A percentile compares a stretch with the other conserved stretches of the same genome.
Evolutionary conservation across 345 rosid species (phyloP).

Genomic region (Bruguiera sexangula): DNA sequence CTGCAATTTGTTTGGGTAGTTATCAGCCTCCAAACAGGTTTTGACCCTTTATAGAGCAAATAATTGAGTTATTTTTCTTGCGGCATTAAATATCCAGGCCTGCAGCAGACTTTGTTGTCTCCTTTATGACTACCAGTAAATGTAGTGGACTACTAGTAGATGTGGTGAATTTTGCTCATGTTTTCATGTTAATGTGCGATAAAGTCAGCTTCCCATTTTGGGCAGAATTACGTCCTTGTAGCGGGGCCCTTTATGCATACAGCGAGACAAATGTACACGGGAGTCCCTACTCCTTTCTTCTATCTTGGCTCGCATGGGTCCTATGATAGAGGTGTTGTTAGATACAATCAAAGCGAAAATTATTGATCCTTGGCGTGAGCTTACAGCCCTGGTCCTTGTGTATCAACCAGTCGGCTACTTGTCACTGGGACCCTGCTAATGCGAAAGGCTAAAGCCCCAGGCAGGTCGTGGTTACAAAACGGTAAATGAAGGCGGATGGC

Average conservation of each 20-base stretch:
- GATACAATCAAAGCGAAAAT: slow-evolving; percentile 6
- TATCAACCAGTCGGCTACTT: not conserved
- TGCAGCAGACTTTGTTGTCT: not conserved
- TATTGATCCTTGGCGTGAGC: not conserved
- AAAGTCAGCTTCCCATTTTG: too few relatives aligned
- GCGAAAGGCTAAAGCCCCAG: too few relatives aligned
- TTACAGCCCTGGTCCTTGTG: not conserved
- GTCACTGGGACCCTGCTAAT: not conserved
- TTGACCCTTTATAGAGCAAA: not conserved
- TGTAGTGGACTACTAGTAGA: too few relatives aligned
- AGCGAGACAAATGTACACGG: not conserved
- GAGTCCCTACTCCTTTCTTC: too few relatives aligned
- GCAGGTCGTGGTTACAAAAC: not conserved
- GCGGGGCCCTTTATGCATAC: not conserved
- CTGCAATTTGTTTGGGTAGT: too few relatives aligned
- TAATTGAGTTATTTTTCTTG: not conserved
- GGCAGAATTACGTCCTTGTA: too few relatives aligned
- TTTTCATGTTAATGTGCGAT: not conserved
- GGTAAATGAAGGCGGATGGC: too few relatives aligned
- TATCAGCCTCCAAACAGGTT: too few relatives aligned
- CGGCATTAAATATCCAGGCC: not conserved
- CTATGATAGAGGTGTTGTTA: too few relatives aligned
- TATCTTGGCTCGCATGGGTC: too few relatives aligned
- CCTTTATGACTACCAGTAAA: not conserved
- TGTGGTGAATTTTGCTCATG: not conserved